Evolutionary conservation across 805 yeast species (phyloP), one percentile per base, ranked within the genome.

Genomic region (Metschnikowia vanudenii): DNA sequence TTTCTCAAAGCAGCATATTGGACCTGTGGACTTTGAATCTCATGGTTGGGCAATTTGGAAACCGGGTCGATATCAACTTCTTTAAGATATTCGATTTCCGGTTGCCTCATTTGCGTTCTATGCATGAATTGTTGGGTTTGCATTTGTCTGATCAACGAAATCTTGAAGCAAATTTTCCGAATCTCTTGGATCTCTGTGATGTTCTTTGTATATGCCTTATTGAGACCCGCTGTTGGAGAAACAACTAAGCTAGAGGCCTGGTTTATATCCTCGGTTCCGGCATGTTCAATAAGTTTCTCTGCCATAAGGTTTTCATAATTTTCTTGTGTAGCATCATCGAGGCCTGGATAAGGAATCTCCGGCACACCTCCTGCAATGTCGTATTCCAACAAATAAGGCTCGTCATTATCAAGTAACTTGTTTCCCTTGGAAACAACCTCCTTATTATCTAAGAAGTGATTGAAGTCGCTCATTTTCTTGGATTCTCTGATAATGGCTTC

Each of bases 311-410:
- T 67, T 41, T 73, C 77, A 26, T 58, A 55, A 46, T 50, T 60
- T 10, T 68, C 72, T 31, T 75, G 79, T 12, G 75, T 71, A 4
- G 55, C 60, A 41, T 67, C 65, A 45, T 74, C 76, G 1, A 78
- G 43, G 13, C 90, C 91, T 14, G 58, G 55, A 54, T 80, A 83
- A 3, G 58, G 58, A 2, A 87, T 58, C 0, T 81, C 78, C 0
- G 99, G 98, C 7, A 90, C 61, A 0, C 90, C 90, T 37, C 95
- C 90, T 2, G 80, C 71, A 5, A 87, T 79, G 53, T 91, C 97
- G 62, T 92, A 94, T 62, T 94, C 98, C 26, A 87, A 73, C 38
- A 88, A 64, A 53, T 83, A 79, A 20, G 85, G 79, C 54, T 81
- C 83, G 54, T 82, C 85, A 39, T 73, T 72, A 41, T 80, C 88